Percentiles rank a stretch among this genome's conserved stretches.
Conservation (phyloP, 768 basidiomycete species). For the Panaeolus cyanescens region DNA sequence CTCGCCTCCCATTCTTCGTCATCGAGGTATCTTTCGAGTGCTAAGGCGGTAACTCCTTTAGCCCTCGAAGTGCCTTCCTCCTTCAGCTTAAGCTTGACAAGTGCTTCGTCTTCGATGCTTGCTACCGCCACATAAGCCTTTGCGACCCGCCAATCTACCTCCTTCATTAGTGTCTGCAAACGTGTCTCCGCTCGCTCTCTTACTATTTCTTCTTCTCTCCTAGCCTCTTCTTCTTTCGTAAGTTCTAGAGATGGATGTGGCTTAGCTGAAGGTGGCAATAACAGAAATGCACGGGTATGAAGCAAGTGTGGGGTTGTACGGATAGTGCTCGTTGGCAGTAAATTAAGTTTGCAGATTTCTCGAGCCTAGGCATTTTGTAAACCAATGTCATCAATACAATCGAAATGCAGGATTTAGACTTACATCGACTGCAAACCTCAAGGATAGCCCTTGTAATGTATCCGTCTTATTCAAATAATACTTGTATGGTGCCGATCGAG, state of each 20-base stretch:
- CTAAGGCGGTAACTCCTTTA: slow-evolving; percentile 44
- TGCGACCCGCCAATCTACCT: slow-evolving; percentile 66
- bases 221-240: slow-evolving; percentile 28
- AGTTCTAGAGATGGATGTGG: slow-evolving; percentile 18
- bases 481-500: slow-evolving; percentile 26
- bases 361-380: slow-evolving; percentile 40
- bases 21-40: slow-evolving; percentile 61
- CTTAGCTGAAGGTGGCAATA: slow-evolving; percentile 49
- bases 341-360: slow-evolving; percentile 65
- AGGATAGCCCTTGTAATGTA: slow-evolving; percentile 64
- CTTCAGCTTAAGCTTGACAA: not conserved
- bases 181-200: slow-evolving; percentile 61
- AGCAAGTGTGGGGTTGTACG: slow-evolving; percentile 74
- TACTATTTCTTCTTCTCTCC: slow-evolving; percentile 42
- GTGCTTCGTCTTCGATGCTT: slow-evolving; percentile 40
- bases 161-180: slow-evolving; percentile 67
- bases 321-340: slow-evolving; percentile 63
- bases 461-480: slow-evolving; percentile 61
- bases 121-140: slow-evolving; percentile 73
- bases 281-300: slow-evolving; percentile 63
- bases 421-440: slow-evolving; percentile 64
- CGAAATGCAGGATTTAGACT: slow-evolving; percentile 27
- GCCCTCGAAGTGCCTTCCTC: slow-evolving; percentile 6
- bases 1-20: slow-evolving; percentile 70
- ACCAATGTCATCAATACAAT: not conserved